phyloP scores from a whole-genome alignment of 352 stramenopile genomes.

The Peronospora tabacina region DNA sequence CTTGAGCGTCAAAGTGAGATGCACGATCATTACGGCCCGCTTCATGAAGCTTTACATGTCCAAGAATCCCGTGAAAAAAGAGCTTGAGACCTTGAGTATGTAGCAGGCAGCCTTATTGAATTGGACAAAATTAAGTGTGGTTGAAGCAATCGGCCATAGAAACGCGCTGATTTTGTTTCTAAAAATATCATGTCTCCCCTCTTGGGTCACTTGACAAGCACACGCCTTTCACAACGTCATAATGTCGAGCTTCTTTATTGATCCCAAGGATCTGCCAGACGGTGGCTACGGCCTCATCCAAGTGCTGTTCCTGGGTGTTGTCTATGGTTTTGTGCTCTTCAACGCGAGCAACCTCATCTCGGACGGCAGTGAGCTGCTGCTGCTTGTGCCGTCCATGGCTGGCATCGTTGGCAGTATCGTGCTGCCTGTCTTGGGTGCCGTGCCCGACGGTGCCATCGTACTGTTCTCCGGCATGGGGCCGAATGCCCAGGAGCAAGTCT shows the following conservation, averaged over 20 bases:
- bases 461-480: conserved; percentile 93
- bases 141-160: neutral
- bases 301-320: conserved; percentile 91
- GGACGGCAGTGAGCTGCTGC: conserved; percentile 95
- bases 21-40: too few relatives aligned
- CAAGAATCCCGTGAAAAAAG: too few relatives aligned
- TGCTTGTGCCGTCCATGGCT: conserved; percentile 92
- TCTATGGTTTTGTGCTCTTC: conserved; percentile 97
- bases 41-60: too few relatives aligned
- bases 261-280: conserved; percentile 76
- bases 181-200: neutral
- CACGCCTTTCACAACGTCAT: neutral
- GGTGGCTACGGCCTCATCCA: conserved; percentile 75
- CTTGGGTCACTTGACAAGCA: conserved; percentile 3
- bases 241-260: conserved; percentile 72
- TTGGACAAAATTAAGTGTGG: too few relatives aligned
- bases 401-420: conserved; percentile 95
- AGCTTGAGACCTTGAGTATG: too few relatives aligned
- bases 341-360: conserved; percentile 96
- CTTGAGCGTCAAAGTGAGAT: too few relatives aligned
- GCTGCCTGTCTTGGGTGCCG: conserved; percentile 93
- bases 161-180: neutral
- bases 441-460: conserved; percentile 96
- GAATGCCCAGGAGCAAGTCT: conserved; percentile 92
- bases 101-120: too few relatives aligned